These are phyloP conservation scores for Selaginella moellendorffii DNA, from an alignment of 75 land plant species.

Conservation along the genomic window DNA sequence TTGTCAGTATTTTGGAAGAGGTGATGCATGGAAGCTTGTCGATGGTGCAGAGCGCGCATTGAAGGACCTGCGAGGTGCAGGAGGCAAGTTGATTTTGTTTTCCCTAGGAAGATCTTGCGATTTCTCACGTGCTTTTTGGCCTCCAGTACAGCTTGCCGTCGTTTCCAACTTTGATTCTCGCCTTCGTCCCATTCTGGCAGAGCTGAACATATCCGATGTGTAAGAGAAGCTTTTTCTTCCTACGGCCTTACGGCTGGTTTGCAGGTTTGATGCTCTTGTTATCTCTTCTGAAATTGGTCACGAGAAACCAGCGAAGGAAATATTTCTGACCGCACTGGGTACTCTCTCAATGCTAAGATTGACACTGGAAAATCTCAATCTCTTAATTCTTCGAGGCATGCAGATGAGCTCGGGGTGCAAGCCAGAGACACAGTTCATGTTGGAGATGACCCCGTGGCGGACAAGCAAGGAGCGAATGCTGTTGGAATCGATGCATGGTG, in stretches of 20 bases:
- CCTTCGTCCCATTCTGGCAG: conserved; percentile 62
- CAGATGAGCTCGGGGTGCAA: conserved; percentile 46
- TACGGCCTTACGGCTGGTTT: neutral
- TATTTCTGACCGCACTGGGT: conserved; percentile 79
- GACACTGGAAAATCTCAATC: no score
- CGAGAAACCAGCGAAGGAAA: conserved; percentile 73
- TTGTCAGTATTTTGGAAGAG: conserved; percentile 64
- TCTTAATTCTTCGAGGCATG: neutral
- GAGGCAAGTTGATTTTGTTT: conserved; percentile 40
- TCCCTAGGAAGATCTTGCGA: no score
- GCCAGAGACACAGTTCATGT: conserved; percentile 60
- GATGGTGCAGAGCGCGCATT: conserved; percentile 52
- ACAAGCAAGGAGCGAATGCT: conserved; percentile 65
- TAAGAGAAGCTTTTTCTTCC: conserved; percentile 20
- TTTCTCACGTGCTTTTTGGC: no score
- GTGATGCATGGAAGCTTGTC: conserved; percentile 83
- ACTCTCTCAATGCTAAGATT: no score
- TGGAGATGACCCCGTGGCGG: conserved; percentile 75
- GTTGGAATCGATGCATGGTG: conserved; percentile 84
- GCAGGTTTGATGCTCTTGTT: conserved; percentile 87
- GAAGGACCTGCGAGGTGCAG: conserved; percentile 37
- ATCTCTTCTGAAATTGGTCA: conserved; percentile 84
- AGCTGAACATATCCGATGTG: conserved; percentile 59
- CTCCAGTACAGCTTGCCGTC: conserved; percentile 77
- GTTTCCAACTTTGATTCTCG: conserved; percentile 94